Base-by-base conservation (phyloP, 1,139 yeast genomes). In the Geotrichum candidum region DNA sequence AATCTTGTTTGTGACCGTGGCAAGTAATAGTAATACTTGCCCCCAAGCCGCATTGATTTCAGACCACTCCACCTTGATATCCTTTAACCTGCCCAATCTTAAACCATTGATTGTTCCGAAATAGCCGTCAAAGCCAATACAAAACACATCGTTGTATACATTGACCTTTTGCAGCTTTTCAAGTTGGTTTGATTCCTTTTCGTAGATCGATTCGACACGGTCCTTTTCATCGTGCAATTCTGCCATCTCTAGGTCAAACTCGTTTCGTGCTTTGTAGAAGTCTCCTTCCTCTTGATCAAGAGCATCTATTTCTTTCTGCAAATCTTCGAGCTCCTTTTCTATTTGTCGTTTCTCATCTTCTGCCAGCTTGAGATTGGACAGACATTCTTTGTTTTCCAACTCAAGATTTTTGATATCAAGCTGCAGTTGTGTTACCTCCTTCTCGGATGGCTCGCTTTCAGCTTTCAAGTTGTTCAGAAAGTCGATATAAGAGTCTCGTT, bases 1-100 rank as follows among this genome's bases (percentile, higher is more conserved):
- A 51, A 91, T 77, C 62, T 87, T 78, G 33, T 82, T 79, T 2
- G 83, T 76, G 3, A 92, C 79, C 4, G 95, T 89, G 0, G 86
- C 81, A 52, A 92, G 73, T 27, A 92, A 74, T 23, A 91, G 73
- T 3, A 90, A 82, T 1, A 92, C 77, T 68, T 92, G 96, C 0
- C 99, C 99, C 72, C 94, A 77, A 0, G 96, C 98, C 0, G 96
- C 95, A 71, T 92, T 94, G 52, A 91, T 85, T 69, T 94, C 99
- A 58, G 90, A 84, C 96, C 97, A 91, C 2, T 95, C 88, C 0
- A 92, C 79, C 56, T 54, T 81, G 63, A 79, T 76, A 0, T 79
- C 81, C 54, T 82, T 82, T 55, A 84, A 71, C 29, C 84, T 76
- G 0, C 98, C 99, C 15, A 94, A 73, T 61, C 97, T 76, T 54